Conservation (phyloP, 192 early-diverging fungal genomes). For the Pilaira anomala region DNA sequence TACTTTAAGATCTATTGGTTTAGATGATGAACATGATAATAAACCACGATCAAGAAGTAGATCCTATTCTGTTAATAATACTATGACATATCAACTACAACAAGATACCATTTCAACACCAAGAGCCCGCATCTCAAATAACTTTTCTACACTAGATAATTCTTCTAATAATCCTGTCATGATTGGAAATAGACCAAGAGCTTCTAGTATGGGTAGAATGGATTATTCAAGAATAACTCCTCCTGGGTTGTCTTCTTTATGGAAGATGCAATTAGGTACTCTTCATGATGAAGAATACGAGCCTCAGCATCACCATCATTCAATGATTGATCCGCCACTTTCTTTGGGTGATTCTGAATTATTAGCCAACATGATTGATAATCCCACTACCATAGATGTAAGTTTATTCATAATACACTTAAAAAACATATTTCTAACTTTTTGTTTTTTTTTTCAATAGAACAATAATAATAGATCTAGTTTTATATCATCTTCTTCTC, state of each 20-base stretch:
- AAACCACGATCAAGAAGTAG: conserved; percentile 9
- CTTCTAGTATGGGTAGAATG: conserved; percentile 5
- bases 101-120: not conserved
- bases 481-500: no score
- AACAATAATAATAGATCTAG: not conserved
- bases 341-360: conserved; percentile 26
- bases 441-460: not conserved
- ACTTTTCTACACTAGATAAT: not conserved
- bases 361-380: conserved; percentile 19
- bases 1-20: conserved; percentile 29
- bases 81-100: conserved; percentile 10
- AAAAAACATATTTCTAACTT: not conserved
- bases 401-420: not conserved
- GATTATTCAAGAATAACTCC: not conserved
- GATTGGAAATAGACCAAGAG: not conserved
- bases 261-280: not conserved
- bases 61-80: conserved; percentile 28
- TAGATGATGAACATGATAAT: conserved; percentile 19
- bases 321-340: not conserved
- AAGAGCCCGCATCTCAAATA: not conserved
- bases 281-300: conserved; percentile 3
- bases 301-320: no score
- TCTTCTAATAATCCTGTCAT: not conserved
- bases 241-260: conserved; percentile 1
- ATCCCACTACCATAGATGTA: conserved; percentile 5